phyloP scores from a whole-genome alignment of 805 yeast species.

The Barnettozyma botsteinii region DNA sequence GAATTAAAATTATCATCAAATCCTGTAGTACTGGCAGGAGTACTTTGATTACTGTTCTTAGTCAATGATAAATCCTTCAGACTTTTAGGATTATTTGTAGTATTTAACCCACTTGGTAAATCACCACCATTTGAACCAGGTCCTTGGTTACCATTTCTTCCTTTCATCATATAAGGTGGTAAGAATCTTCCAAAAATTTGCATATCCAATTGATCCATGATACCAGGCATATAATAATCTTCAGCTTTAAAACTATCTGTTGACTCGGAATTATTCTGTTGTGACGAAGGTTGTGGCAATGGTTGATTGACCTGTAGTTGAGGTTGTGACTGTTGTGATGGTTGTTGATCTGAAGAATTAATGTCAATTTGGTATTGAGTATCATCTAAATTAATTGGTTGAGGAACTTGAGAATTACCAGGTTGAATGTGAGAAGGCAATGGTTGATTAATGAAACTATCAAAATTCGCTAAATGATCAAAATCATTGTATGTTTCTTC shows the following conservation, averaged over 20 bases:
- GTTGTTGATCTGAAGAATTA: neutral
- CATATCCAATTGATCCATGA: constrained; percentile 78
- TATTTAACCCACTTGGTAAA: constrained; percentile 23
- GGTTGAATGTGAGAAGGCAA: neutral
- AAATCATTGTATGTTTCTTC: constrained; percentile 21
- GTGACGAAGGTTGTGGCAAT: neutral
- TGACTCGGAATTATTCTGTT: neutral
- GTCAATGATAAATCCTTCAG: constrained; percentile 17
- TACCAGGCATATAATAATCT: constrained; percentile 60
- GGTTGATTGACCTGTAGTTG: constrained; percentile 1
- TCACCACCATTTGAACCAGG: constrained; percentile 27
- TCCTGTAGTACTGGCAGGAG: neutral
- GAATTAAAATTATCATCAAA: neutral
- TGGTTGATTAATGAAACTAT: constrained; percentile 25
- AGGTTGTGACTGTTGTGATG: neutral
- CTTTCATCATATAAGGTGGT: constrained; percentile 74
- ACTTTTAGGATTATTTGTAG: constrained; percentile 20
- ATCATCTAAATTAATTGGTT: neutral
- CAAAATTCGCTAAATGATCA: constrained; percentile 27
- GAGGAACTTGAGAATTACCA: neutral
- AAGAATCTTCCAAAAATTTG: constrained; percentile 78
- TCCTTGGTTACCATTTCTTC: constrained; percentile 20
- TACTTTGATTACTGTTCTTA: constrained; percentile 1
- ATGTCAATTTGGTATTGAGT: neutral
- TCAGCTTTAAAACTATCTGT: constrained; percentile 7